Base-by-base conservation (phyloP, 768 basidiomycete genomes). In the Boletus edulis region DNA sequence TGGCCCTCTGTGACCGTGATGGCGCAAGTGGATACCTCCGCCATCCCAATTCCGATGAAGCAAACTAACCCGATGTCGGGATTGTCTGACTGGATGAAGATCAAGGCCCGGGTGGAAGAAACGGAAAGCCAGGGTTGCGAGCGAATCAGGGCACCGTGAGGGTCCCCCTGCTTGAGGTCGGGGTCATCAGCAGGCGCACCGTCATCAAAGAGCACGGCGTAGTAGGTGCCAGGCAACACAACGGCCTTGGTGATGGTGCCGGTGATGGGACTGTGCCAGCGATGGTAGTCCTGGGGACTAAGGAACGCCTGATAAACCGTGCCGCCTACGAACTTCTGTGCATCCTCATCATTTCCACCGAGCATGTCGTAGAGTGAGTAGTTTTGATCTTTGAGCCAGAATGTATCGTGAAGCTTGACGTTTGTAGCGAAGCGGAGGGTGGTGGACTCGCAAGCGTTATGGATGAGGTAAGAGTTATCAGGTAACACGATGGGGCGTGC, bases 281-380 rank as follows among this genome's bases (percentile, higher is more conserved):
- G 34, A 14, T 13, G 34, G 14, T 13, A 35, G 34, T 35, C 34
- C 32, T 34, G 32, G 10, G 32, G 32, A 13, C 32, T 34, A 14
- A 35, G 34, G 34, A 35, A 35, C 14, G 12, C 34, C 34, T 35
- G 32, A 34, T 11, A 76, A 40, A 81, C 67, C 0, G 77, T 73
- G 4, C 77, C 83, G 17, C 78, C 80, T 3, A 72, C 72, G 61
- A 83, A 82, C 11, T 72, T 59, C 3, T 67, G 37, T 0, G 75
- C 68, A 46, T 61, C 57, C 2, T 73, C 62, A 37, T 18, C 22
- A 1, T 18, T 8, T 4, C 52, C 46, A 14, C 74, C 67, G 11
- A 85, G 75, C 72, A 85, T 82, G 62, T 84, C 75, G n/a, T 62
- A 50, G 48, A 85, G 77, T 3, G 83, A 84, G 67, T 86, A 85